Conservation (phyloP, 768 basidiomycete species). For the Fibroporia radiculosa region DNA sequence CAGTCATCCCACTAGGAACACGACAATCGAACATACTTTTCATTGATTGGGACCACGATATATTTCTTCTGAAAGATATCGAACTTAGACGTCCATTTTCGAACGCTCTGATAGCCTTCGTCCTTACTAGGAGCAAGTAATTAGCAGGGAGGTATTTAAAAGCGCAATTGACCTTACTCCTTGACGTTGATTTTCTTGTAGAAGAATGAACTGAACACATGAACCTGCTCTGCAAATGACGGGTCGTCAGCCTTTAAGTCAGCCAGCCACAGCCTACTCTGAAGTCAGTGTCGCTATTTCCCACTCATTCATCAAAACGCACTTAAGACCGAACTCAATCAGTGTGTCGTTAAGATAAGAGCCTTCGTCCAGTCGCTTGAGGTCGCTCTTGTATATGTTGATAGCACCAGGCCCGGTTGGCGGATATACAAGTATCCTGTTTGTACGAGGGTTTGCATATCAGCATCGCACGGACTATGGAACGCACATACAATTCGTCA, state of each 20-base stretch:
- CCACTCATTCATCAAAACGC: too few relatives aligned
- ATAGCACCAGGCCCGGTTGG: conserved; percentile 64
- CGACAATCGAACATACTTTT: conserved; percentile 54
- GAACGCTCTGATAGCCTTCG: conserved; percentile 76
- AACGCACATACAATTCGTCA: conserved; percentile 55
- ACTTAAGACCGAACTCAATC: conserved; percentile 96
- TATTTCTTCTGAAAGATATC: conserved; percentile 89
- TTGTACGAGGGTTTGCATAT: conserved; percentile 1
- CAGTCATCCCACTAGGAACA: not conserved
- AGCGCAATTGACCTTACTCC: conserved; percentile 29
- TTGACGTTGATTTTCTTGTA: conserved; percentile 86
- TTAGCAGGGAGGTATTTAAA: not conserved
- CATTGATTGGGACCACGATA: conserved; percentile 93
- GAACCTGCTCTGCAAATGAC: conserved; percentile 60
- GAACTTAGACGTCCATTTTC: conserved; percentile 90
- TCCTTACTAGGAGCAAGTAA: conserved; percentile 30
- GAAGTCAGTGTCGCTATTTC: conserved; percentile 1
- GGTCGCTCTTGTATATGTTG: conserved; percentile 74
- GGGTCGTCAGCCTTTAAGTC: conserved; percentile 48
- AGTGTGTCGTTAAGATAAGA: conserved; percentile 95
- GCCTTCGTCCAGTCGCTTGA: conserved; percentile 61
- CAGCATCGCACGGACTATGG: not conserved
- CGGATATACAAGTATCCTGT: conserved; percentile 73
- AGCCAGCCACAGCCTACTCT: conserved; percentile 58
- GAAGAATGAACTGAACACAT: conserved; percentile 97